A percentile compares a stretch with the other conserved stretches of the same genome.
Evolutionary conservation across 495 filamentous ascomycete genomes (phyloP).

Genomic region (Hyaloscypha finlandica): DNA sequence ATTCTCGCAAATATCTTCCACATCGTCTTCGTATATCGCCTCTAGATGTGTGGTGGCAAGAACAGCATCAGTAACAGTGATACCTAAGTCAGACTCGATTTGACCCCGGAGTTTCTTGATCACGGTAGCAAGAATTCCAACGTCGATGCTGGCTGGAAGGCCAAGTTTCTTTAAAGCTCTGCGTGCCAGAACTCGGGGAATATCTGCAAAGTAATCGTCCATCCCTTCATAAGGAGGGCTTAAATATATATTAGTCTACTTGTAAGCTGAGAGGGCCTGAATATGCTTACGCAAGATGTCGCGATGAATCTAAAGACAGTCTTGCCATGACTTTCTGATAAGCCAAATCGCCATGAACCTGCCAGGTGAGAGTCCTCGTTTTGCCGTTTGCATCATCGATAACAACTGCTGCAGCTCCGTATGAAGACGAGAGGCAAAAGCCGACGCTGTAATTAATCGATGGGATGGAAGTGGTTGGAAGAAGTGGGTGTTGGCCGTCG

Average conservation of each 20-base stretch:
- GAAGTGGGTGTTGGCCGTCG: too few species aligned
- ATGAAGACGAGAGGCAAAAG: background rate
- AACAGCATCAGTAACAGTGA: background rate
- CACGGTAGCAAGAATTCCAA: background rate
- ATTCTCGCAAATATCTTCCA: background rate
- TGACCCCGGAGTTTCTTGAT: background rate
- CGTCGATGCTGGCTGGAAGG: background rate
- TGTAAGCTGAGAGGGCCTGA: background rate
- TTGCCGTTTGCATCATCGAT: background rate
- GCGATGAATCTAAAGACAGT: background rate
- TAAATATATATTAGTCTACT: background rate
- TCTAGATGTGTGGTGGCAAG: background rate
- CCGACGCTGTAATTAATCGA: background rate
- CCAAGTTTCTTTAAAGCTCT: background rate
- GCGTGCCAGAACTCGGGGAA: background rate
- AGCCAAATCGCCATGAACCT: background rate
- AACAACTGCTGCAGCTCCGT: background rate
- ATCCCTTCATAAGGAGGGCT: background rate
- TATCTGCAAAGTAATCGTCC: background rate
- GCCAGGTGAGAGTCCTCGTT: background rate
- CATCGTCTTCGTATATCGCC: background rate
- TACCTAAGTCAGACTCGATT: background rate
- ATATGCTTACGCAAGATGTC: background rate
- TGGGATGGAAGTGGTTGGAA: too few species aligned
- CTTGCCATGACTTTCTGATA: background rate